Conservation (phyloP, 257 asterid genomes). For the Solanum rostratum region DNA sequence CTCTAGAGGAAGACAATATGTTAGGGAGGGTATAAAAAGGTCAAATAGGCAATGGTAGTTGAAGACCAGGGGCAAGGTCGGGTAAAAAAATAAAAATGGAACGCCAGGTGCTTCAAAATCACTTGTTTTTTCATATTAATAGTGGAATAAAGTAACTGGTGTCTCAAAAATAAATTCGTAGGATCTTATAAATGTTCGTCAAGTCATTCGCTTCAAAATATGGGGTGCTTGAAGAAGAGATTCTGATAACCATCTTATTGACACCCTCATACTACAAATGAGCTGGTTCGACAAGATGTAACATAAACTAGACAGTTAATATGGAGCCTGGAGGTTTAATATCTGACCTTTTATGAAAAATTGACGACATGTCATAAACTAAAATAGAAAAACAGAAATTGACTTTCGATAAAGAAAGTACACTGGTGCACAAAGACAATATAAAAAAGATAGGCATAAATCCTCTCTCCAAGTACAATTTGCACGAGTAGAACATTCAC, state of each 20-base stretch:
- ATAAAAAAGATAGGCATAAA: not conserved
- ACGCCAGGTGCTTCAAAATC: not conserved
- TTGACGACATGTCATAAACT: not conserved
- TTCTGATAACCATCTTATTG: not conserved
- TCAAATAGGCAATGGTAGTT: not conserved
- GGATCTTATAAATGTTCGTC: not conserved
- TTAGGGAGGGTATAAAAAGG: not conserved
- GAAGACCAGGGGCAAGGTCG: not conserved
- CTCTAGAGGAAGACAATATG: not conserved
- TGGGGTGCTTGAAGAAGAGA: not conserved
- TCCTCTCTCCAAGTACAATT: not conserved
- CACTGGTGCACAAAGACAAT: not conserved
- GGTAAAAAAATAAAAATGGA: not conserved
- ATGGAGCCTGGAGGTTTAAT: not conserved
- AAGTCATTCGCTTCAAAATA: not conserved
- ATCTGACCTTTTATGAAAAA: not conserved
- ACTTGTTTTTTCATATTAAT: not conserved
- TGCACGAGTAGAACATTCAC: not conserved
- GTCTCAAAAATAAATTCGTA: not conserved
- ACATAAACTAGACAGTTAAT: not conserved
- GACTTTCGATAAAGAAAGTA: not conserved
- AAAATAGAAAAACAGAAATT: not conserved
- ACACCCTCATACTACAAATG: not conserved
- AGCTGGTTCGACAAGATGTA: not conserved
- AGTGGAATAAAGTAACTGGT: not conserved